Evolutionary conservation across 108 stramenopile genomes (phyloP), one percentile per base, ranked within the genome.

Genomic region (Aurantiochytrium sp.): DNA sequence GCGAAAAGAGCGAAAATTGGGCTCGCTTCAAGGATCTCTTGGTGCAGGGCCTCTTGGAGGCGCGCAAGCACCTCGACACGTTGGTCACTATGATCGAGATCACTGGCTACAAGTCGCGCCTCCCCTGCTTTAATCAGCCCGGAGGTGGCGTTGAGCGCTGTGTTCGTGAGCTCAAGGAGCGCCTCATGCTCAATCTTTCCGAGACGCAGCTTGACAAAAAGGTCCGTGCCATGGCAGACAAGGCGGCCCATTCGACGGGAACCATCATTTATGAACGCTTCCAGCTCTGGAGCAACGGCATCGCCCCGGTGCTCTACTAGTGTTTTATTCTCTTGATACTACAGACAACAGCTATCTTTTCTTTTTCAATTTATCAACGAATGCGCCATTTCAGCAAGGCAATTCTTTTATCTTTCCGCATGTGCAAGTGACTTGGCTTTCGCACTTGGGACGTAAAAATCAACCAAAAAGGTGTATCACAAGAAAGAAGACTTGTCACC

Each of bases 251-350:
- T 16, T 83, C 92, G 72, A 55, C 45, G 59, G 92, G 93, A 57
- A 93, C 93, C 45, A 29, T 47, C 57, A 58, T 89, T 21, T 93
- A 93, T 88, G 93, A 93, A 90, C 47, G 42, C 21, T 93, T 93
- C 72, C 93, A 93, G 88, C 51, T 92, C 25, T 91, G 89, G 69
- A 93, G 88, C 72, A 93, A 93, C 72, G 91, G 91, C 5, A 93
- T 93, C 58, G 88, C 25, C 29, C 88, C 88, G 4, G n/a, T 44
- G 44, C 69, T 64, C 44, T 69, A 64, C 45, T 14, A 44, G 76
- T 12, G 6, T 4, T 35, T 12, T 25, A 45, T 10, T 12, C 12
- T 83, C 51, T 4, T 8, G 25, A 14, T 8, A 57, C 14, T 16
- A 14, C 55, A 57, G 55, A 16, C 35, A 35, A 35, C 35, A 35